Base-by-base conservation (phyloP, 208 protist species). In the Acanthamoeba lenticulata region DNA sequence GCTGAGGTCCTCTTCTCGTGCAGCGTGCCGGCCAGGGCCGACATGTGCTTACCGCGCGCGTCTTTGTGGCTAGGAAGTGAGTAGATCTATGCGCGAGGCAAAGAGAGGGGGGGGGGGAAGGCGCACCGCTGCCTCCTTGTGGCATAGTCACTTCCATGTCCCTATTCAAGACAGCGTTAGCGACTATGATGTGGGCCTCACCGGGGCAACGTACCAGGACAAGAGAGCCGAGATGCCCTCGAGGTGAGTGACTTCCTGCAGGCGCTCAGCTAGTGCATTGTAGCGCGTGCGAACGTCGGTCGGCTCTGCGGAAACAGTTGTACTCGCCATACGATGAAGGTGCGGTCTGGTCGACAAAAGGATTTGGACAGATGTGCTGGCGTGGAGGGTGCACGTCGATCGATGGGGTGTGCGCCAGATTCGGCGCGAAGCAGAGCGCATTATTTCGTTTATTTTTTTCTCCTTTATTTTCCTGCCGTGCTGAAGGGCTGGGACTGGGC, bases 191-290 rank as follows among this genome's bases (percentile, higher is more conserved):
- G 9, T 72, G 62, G 19, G 49, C 9, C 19, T 57, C 13, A 19
- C 49, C 49, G 19, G 49, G 34, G 65, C 65, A 29, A 47, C 21
- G 72, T 81, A 52, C 79, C 79, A 88, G 36, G 45, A 62, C 24
- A 88, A 17, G 79, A 88, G 79, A 15, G 45, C 79, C 3, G 40
- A 62, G 79, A 88, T 88, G 42, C 79, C 79, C 15, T 88, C 79
- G 27, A 88, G 47, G 32, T 88, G 79, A 42, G 21, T 60, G 44
- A 52, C 21, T n/a, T 88, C 79, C 44, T 88, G 27, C 38, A 88
- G 47, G 21, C 47, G 27, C 4, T 88, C 29, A 11, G 79, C 45
- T 7, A 88, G 44, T 27, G 5, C 32, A 6, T 17, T 52, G 79
- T 88, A 88, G 79, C 45, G 45, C 47, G n/a, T n/a, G n/a, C n/a